phyloP scores from a whole-genome alignment of 1,284 basidiomycete species.

The Melampsora abietis-canadensis region DNA sequence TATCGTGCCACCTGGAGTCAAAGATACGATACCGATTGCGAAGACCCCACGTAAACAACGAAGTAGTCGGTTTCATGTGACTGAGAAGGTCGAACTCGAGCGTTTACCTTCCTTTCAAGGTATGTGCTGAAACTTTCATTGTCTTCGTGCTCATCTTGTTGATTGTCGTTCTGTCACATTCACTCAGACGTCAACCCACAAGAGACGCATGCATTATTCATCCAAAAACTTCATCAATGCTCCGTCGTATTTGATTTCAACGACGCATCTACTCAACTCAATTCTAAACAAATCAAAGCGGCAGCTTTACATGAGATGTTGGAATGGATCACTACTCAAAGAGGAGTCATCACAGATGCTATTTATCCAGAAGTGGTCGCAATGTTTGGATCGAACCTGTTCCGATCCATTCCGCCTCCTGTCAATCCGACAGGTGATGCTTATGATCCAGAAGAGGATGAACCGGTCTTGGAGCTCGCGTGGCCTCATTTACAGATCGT shows the following conservation, averaged over 20 bases:
- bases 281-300: slow-evolving; percentile 97
- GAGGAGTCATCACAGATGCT: slow-evolving; percentile 91
- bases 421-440: slow-evolving; percentile 97
- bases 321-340: slow-evolving; percentile 96
- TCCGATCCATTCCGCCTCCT: slow-evolving; percentile 98
- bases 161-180: slow-evolving; percentile 29
- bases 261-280: slow-evolving; percentile 89
- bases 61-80: slow-evolving; percentile 91
- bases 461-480: slow-evolving; percentile 95
- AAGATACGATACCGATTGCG: slow-evolving; percentile 90
- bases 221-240: slow-evolving; percentile 93
- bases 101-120: slow-evolving; percentile 88
- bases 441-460: slow-evolving; percentile 99
- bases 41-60: slow-evolving; percentile 93
- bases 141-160: slow-evolving; percentile 31
- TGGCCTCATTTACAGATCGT: slow-evolving; percentile 99
- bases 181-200: slow-evolving; percentile 76
- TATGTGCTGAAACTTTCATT: slow-evolving; percentile 56
- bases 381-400: slow-evolving; percentile 98
- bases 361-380: slow-evolving; percentile 98
- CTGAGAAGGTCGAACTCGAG: slow-evolving; percentile 93
- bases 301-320: slow-evolving; percentile 97
- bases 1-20: slow-evolving; percentile 56
- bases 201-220: slow-evolving; percentile 85
- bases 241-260: slow-evolving; percentile 98